Conservation (phyloP, 768 basidiomycete species). For the Tylopilus sp. region DNA sequence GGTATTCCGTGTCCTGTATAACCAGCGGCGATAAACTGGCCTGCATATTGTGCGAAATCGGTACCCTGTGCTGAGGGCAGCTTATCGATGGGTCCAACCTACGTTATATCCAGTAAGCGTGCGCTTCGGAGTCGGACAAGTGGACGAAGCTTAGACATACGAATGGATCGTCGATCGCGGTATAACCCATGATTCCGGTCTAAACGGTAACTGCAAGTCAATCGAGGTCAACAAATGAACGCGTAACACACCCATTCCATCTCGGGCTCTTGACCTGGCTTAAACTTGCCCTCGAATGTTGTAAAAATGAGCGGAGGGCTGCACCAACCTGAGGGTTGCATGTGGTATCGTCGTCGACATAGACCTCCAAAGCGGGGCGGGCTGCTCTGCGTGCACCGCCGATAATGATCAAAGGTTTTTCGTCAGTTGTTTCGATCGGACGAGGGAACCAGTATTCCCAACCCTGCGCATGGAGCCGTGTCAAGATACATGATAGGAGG, state of each 20-base stretch:
- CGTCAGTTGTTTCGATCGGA: slow-evolving; percentile 31
- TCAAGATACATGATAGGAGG: too few species aligned
- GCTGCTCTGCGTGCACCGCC: slow-evolving; percentile 61
- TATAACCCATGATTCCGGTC: slow-evolving; percentile 85
- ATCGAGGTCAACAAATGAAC: background rate
- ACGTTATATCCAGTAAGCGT: background rate
- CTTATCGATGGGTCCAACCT: slow-evolving; percentile 65
- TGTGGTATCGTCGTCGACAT: slow-evolving; percentile 54
- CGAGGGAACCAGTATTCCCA: slow-evolving; percentile 86
- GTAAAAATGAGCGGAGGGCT: slow-evolving; percentile 54
- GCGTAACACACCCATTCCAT: slow-evolving; percentile 70
- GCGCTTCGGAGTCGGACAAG: background rate
- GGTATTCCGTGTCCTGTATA: slow-evolving; percentile 82
- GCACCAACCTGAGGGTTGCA: slow-evolving; percentile 47
- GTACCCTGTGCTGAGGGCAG: slow-evolving; percentile 11
- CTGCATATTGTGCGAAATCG: slow-evolving; percentile 34
- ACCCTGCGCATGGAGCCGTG: slow-evolving; percentile 28
- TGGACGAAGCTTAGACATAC: slow-evolving; percentile 38
- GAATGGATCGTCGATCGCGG: slow-evolving; percentile 58
- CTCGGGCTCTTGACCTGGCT: slow-evolving; percentile 50
- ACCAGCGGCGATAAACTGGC: slow-evolving; percentile 72
- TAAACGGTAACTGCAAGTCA: slow-evolving; percentile 21
- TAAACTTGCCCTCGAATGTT: slow-evolving; percentile 54
- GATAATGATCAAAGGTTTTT: slow-evolving; percentile 61
- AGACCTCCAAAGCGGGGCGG: slow-evolving; percentile 43